phyloP scores from a whole-genome alignment of 371 early-diverging fungal species.

The Mortierella sp. region DNA sequence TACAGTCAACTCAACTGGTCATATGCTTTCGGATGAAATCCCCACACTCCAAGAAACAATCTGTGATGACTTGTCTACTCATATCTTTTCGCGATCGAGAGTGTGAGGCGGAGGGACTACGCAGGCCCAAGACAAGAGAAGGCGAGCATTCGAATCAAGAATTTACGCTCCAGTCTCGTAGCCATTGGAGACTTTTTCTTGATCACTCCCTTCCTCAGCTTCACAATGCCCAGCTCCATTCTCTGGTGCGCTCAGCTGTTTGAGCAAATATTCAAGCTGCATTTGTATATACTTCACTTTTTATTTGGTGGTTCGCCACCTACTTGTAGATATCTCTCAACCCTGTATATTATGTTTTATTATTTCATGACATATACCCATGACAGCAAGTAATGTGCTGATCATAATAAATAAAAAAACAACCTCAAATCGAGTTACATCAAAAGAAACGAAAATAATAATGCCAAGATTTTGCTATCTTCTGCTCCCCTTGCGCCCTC shows the following conservation, averaged over 20 bases:
- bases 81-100: no score
- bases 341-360: background rate
- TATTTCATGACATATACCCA: slow-evolving; percentile 8
- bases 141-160: no score
- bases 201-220: no score
- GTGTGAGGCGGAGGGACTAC: no score
- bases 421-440: background rate
- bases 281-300: background rate
- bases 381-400: background rate
- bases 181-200: no score
- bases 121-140: no score
- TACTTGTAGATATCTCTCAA: slow-evolving; percentile 3
- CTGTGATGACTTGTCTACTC: no score
- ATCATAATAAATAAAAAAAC: slow-evolving; percentile 4
- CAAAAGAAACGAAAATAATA: background rate
- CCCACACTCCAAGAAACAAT: background rate
- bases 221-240: no score
- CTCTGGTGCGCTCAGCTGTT: no score
- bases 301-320: background rate
- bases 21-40: background rate
- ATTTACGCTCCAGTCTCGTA: no score
- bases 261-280: background rate
- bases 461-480: no score
- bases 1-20: slow-evolving; percentile 9
- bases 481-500: no score